phyloP scores from a whole-genome alignment of 73 alveolate genomes.

The Symbiodinium pilosum region DNA sequence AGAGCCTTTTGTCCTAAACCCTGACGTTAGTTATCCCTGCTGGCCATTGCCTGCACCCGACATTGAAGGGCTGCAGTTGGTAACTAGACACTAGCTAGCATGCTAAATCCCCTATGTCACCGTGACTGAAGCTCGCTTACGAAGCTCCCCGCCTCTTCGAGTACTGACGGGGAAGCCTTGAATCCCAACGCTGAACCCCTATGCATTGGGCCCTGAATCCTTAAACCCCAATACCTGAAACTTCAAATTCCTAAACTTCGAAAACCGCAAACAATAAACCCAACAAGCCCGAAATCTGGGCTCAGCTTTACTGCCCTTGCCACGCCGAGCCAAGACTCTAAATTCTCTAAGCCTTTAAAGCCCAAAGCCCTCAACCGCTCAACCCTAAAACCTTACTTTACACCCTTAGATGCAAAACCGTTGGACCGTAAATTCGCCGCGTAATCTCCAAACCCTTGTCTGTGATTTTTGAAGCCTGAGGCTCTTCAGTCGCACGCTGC shows the following conservation, averaged over 20 bases:
- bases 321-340: background rate
- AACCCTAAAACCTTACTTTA: background rate
- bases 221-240: background rate
- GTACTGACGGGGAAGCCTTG: background rate
- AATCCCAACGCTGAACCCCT: background rate
- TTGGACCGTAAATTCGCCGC: background rate
- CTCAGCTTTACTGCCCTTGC: background rate
- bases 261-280: too few species aligned
- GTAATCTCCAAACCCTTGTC: background rate
- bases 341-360: background rate
- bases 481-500: constrained; percentile 11
- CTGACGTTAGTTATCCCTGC: background rate
- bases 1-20: background rate
- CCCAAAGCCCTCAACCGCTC: background rate
- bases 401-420: background rate
- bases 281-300: too few species aligned
- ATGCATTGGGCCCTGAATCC: background rate
- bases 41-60: background rate
- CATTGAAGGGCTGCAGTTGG: background rate
- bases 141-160: background rate
- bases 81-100: too few species aligned
- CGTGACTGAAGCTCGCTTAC: too few species aligned
- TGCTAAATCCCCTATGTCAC: too few species aligned
- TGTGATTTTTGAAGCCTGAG: background rate
- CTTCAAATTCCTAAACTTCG: background rate